Evolutionary conservation across 345 rosid genomes (phyloP).

Genomic region (Populus ilicifolia): DNA sequence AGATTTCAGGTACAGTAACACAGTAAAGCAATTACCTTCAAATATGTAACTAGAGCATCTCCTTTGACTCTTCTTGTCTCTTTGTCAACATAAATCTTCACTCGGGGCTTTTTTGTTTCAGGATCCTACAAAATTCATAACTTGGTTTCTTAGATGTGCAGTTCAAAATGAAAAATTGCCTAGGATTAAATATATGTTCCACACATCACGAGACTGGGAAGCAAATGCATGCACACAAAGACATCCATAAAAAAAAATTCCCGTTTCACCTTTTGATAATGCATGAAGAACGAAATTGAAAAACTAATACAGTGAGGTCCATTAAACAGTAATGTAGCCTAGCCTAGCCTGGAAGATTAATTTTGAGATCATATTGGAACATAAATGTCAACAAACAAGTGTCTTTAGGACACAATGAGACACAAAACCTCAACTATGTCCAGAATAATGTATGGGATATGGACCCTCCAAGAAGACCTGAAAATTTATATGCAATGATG

Average conservation of each 20-base stretch:
- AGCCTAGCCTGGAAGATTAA: neutral
- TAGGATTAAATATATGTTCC: neutral
- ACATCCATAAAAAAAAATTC: neutral
- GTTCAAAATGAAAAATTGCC: neutral
- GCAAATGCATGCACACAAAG: neutral
- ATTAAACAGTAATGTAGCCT: neutral
- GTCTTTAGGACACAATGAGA: neutral
- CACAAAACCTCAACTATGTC: neutral
- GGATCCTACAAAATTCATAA: constrained; percentile 52
- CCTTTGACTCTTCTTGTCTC: constrained; percentile 86
- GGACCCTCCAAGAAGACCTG: neutral
- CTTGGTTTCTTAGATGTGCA: constrained; percentile 13
- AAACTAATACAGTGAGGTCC: neutral
- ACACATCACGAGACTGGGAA: neutral
- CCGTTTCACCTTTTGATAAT: neutral
- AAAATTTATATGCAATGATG: too few relatives aligned
- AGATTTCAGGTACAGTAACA: neutral
- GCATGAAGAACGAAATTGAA: neutral
- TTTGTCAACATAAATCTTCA: constrained; percentile 85
- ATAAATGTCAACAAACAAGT: neutral
- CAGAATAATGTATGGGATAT: neutral
- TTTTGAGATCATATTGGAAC: neutral
- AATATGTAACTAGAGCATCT: constrained; percentile 86
- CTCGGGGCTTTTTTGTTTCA: constrained; percentile 81
- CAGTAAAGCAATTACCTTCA: constrained; percentile 60